phyloP scores from a whole-genome alignment of 805 yeast genomes.

The Saccharomycopsis amapae region DNA sequence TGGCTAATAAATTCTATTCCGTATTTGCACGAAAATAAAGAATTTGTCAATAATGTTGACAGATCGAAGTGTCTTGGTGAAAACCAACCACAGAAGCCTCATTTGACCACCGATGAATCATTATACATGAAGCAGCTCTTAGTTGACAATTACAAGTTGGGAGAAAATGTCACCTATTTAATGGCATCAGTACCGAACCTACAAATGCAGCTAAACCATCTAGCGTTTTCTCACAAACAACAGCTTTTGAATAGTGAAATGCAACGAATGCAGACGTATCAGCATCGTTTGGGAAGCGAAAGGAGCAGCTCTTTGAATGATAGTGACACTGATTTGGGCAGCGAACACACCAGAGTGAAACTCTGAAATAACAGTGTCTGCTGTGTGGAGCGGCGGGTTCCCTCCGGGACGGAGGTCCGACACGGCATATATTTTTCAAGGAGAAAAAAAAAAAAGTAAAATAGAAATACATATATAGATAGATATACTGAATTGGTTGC shows the following conservation, averaged over 20 bases:
- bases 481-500: background rate
- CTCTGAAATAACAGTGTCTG: no score
- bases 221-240: constrained; percentile 8
- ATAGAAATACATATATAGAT: background rate
- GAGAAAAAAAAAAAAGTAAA: background rate
- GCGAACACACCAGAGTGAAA: constrained; percentile 1
- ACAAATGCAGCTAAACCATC: constrained; percentile 13
- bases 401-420: no score
- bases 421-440: no score
- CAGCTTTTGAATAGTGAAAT: constrained; percentile 3
- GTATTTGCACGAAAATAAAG: background rate
- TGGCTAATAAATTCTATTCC: constrained; percentile 10
- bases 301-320: constrained; percentile 1
- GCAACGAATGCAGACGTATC: constrained; percentile 6
- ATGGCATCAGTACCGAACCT: constrained; percentile 1
- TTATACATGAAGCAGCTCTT: constrained; percentile 5
- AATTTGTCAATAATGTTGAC: constrained; percentile 6
- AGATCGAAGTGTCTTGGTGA: background rate
- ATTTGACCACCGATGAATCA: background rate
- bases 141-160: constrained; percentile 9
- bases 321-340: constrained; percentile 6
- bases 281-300: background rate
- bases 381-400: no score
- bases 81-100: background rate
- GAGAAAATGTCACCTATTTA: constrained; percentile 1